A percentile compares a stretch with the other conserved stretches of the same genome.
Evolutionary conservation across 2,329 filamentous ascomycete genomes (phyloP).

Genomic region (Apiospora koreana): DNA sequence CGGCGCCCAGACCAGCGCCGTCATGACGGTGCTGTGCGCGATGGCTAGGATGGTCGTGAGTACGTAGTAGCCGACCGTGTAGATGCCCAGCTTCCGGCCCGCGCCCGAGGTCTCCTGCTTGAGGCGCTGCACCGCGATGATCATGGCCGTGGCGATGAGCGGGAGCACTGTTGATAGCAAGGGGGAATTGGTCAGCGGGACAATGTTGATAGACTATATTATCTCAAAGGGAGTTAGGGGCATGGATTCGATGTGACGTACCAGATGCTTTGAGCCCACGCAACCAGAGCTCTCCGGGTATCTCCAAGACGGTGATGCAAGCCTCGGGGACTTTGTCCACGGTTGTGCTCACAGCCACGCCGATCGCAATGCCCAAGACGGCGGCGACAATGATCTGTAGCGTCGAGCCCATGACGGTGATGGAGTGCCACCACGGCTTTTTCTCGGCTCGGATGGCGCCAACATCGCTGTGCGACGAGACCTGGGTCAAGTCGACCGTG

Average conservation of each 20-base stretch:
- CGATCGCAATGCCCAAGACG: constrained; percentile 49
- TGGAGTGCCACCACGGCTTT: constrained; percentile 36
- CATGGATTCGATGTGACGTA: constrained; percentile 26
- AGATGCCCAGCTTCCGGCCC: constrained; percentile 45
- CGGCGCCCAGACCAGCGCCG: constrained; percentile 47
- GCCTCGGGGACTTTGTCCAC: constrained; percentile 44
- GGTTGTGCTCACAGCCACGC: constrained; percentile 43
- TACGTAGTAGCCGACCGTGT: constrained; percentile 52
- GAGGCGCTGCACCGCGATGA: constrained; percentile 50
- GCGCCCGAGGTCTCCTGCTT: constrained; percentile 43
- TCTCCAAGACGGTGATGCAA: constrained; percentile 43
- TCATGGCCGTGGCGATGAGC: constrained; percentile 53
- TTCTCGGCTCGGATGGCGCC: constrained; percentile 19
- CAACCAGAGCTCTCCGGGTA: constrained; percentile 52
- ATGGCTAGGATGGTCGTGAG: constrained; percentile 51
- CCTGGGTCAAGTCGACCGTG: neutral
- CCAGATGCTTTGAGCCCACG: constrained; percentile 49
- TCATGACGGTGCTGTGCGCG: constrained; percentile 46
- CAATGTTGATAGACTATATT: too few relatives aligned
- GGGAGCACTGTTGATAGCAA: constrained; percentile 43
- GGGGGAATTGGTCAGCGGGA: neutral
- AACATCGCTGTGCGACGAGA: neutral
- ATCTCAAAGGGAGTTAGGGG: too few relatives aligned
- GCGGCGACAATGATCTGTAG: constrained; percentile 52
- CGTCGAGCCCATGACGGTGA: constrained; percentile 45